A percentile compares a stretch with the other conserved stretches of the same genome.
These are phyloP conservation scores for Cyberlindnera euphorbiiphila DNA, from an alignment of 805 yeast species.

Conservation along the genomic window DNA sequence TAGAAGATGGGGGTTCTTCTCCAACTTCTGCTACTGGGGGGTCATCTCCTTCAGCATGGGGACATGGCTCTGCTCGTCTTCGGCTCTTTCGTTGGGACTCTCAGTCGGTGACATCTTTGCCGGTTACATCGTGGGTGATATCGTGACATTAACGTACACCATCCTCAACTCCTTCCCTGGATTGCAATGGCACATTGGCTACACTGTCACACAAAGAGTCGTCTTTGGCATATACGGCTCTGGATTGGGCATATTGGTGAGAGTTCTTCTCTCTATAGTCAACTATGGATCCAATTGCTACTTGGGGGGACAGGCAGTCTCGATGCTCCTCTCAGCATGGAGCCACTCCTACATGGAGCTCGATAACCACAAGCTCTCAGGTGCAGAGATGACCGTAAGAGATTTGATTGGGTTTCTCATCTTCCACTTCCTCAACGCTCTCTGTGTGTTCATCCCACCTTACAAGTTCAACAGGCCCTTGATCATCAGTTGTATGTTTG, in stretches of 20 bases:
- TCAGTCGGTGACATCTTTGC: constrained; percentile 44
- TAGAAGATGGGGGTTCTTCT: constrained; percentile 39
- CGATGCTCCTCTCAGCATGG: constrained; percentile 37
- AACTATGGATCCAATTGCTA: constrained; percentile 45
- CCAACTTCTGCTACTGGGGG: constrained; percentile 43
- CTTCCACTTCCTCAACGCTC: constrained; percentile 40
- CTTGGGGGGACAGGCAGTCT: constrained; percentile 41
- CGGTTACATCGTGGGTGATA: constrained; percentile 40
- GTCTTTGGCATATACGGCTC: constrained; percentile 46
- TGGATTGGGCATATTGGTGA: constrained; percentile 36
- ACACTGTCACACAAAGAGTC: constrained; percentile 42
- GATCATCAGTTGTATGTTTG: constrained; percentile 32
- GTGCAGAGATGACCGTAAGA: constrained; percentile 16
- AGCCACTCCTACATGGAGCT: constrained; percentile 31
- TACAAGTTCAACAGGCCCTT: constrained; percentile 35
- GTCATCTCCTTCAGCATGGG: constrained; percentile 41
- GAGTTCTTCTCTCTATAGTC: constrained; percentile 43
- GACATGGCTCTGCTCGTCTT: constrained; percentile 43
- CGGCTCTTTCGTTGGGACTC: constrained; percentile 42
- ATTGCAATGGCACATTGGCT: constrained; percentile 45
- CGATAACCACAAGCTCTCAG: not conserved
- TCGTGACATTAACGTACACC: constrained; percentile 40
- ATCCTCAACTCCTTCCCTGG: constrained; percentile 47
- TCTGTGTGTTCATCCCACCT: constrained; percentile 40
- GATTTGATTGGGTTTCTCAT: constrained; percentile 39